Base-by-base conservation (phyloP, 75 land plant species). In the Sequoiadendron giganteum region DNA sequence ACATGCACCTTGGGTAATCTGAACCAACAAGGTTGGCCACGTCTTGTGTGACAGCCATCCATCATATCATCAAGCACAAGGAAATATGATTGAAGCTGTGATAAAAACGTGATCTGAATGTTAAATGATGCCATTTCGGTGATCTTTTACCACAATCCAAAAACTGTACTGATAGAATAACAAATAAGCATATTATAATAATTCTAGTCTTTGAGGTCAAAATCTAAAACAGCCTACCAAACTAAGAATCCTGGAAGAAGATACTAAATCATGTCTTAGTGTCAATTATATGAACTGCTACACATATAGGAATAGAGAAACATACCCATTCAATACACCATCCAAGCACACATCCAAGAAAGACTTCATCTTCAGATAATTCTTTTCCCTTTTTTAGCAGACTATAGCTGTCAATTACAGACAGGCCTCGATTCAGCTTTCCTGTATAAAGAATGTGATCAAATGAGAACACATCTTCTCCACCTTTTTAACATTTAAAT, bases 301-400 rank as follows among this genome's bases (percentile, higher is more conserved):
- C 68, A 43, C 21, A 52, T 58, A 90, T 36, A 58, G 54, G 89
- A 36, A 90, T 7, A 83, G 48, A 40, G 36, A 87, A 48, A 2
- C 89, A 47, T 91, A 98, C 99, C 99, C 99, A 97, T 90, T 98
- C 99, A 77, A 98, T 94, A 88, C 99, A 98, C 99, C 99, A 98
- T 28, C 99, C 99, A 61, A 98, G 96, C 7, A 91, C 94, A 91
- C 89, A 91, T 48, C 96, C 93, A 87, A 93, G 96, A 75, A 97
- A 94, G 34, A 93, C 2, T 80, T 98, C 99, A 0, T 94, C 94
- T 84, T 98, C 93, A 79, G 88, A 89, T 39, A 98, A 87, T 70
- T 94, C 90, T 61, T 91, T 89, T 84, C 96, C 95, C 86, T 86
- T 89, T 91, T 96, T 95, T n/a, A 98, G 88, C 55, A 94, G 90